phyloP scores from a whole-genome alignment of 2,329 filamentous ascomycete species.

The Ciborinia camelliae region DNA sequence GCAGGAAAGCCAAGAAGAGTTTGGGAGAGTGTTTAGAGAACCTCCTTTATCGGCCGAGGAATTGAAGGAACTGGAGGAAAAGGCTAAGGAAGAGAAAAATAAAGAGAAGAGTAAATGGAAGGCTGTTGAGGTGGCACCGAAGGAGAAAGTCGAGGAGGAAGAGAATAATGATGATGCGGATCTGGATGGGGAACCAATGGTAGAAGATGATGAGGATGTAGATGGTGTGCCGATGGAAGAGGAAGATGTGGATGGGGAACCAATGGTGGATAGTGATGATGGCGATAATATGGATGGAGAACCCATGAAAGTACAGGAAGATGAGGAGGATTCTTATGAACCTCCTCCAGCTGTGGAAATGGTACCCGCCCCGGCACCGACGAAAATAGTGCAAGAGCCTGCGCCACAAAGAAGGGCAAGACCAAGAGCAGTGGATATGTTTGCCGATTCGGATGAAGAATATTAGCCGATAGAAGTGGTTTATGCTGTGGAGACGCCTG shows the following conservation, averaged over 20 bases:
- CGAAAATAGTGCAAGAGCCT: slow-evolving; percentile 1
- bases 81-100: slow-evolving; percentile 33
- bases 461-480: slow-evolving; percentile 11
- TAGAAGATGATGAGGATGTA: slow-evolving; percentile 42
- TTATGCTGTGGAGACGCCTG: no score
- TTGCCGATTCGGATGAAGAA: slow-evolving; percentile 67
- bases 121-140: slow-evolving; percentile 39
- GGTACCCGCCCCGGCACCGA: neutral
- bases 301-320: slow-evolving; percentile 23
- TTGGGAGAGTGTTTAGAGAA: slow-evolving; percentile 67
- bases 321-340: slow-evolving; percentile 3
- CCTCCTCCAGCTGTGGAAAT: neutral
- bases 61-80: slow-evolving; percentile 37
- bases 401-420: slow-evolving; percentile 29
- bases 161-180: slow-evolving; percentile 43
- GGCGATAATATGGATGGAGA: slow-evolving; percentile 43
- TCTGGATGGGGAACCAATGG: slow-evolving; percentile 42
- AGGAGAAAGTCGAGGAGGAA: slow-evolving; percentile 53
- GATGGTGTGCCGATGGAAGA: slow-evolving; percentile 45
- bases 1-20: slow-evolving; percentile 66
- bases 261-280: slow-evolving; percentile 44
- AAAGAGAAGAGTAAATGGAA: slow-evolving; percentile 38
- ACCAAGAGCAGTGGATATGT: slow-evolving; percentile 81
- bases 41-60: slow-evolving; percentile 54
- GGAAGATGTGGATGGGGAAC: slow-evolving; percentile 51